Evolutionary conservation across 345 rosid species (phyloP).

Genomic region (Theobroma cacao): DNA sequence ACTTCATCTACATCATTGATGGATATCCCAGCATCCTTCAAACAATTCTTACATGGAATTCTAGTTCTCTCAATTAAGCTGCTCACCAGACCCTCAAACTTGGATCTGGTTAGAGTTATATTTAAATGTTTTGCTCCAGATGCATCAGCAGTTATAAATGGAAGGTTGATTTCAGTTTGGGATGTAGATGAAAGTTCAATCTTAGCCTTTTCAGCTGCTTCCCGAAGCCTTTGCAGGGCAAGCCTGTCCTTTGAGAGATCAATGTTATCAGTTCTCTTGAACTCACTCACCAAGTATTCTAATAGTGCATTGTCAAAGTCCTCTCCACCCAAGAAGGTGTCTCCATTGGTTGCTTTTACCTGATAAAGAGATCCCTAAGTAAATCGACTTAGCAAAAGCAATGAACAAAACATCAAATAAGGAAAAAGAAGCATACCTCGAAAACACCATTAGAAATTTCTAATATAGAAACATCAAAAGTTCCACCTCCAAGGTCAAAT

Average conservation of each 20-base stretch:
- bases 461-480: conserved; percentile 41
- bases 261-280: conserved; percentile 24
- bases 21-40: conserved; percentile 35
- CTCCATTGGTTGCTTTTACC: conserved; percentile 50
- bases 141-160: conserved; percentile 35
- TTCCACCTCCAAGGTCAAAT: conserved; percentile 43
- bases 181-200: conserved; percentile 33
- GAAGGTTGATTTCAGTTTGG: conserved; percentile 35
- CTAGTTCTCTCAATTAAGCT: conserved; percentile 31
- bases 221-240: conserved; percentile 36
- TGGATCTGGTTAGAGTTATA: conserved; percentile 34
- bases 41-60: conserved; percentile 31
- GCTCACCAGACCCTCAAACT: conserved; percentile 28
- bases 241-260: conserved; percentile 35
- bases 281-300: conserved; percentile 35
- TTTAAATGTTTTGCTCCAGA: conserved; percentile 40
- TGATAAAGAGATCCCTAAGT: not conserved
- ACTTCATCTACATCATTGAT: conserved; percentile 29
- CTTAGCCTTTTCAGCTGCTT: conserved; percentile 36
- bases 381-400: not conserved
- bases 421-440: conserved; percentile 23
- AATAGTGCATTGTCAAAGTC: conserved; percentile 37
- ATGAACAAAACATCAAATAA: not conserved
- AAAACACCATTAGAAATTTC: conserved; percentile 44
- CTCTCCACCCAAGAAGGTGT: conserved; percentile 45